These are phyloP conservation scores for Tuber aestivum DNA, from an alignment of 495 filamentous ascomycete species.

Conservation along the genomic window DNA sequence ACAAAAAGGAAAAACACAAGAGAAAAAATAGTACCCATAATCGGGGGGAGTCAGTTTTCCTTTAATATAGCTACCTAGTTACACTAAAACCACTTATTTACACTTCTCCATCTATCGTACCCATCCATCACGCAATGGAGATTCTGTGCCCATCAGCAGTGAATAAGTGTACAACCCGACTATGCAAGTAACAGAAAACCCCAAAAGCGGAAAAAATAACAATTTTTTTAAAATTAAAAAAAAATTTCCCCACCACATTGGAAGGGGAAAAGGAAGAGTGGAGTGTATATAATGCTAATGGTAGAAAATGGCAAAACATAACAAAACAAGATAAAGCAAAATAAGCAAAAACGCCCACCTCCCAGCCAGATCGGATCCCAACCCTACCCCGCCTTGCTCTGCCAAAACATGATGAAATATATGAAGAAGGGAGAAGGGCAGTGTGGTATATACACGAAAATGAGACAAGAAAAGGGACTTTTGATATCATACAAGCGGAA, in stretches of 20 bases:
- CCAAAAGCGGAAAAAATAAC: not conserved
- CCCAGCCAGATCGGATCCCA: not conserved
- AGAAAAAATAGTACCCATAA: not conserved
- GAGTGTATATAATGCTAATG: not conserved
- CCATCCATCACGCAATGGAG: not conserved
- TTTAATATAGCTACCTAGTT: not conserved
- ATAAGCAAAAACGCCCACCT: not conserved
- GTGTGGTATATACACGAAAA: not conserved
- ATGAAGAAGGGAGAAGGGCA: not conserved
- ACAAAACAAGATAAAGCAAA: no score
- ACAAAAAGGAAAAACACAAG: not conserved
- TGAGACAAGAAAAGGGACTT: not conserved
- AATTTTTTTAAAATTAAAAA: not conserved
- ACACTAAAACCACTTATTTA: not conserved
- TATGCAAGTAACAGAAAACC: not conserved
- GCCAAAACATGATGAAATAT: not conserved
- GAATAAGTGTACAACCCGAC: conserved; percentile 2
- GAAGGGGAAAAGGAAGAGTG: not conserved
- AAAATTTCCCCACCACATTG: not conserved
- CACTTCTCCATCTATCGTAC: not conserved
- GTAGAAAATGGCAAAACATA: not conserved
- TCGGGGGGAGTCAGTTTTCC: not conserved
- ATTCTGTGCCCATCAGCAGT: not conserved
- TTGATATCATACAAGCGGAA: not conserved
- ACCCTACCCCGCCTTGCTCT: not conserved